Evolutionary conservation across 2,329 filamentous ascomycete genomes (phyloP).

Genomic region (Metarhizium anisopliae): DNA sequence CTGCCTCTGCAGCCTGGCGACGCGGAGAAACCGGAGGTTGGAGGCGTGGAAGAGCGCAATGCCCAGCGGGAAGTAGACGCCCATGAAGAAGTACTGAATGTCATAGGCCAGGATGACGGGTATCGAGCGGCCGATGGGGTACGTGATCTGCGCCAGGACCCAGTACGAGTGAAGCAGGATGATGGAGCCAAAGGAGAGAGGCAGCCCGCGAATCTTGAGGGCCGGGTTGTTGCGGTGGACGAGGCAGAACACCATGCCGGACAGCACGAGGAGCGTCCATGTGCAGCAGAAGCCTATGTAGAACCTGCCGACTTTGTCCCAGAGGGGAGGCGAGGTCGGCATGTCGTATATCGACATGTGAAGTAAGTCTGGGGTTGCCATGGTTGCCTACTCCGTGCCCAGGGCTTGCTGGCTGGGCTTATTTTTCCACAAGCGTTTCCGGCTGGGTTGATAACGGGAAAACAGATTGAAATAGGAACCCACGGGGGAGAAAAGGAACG

Average conservation of each 20-base stretch:
- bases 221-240: slow-evolving; percentile 23
- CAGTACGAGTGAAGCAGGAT: slow-evolving; percentile 28
- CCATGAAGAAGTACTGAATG: slow-evolving; percentile 51
- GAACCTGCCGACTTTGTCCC: slow-evolving; percentile 20
- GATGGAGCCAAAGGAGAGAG: slow-evolving; percentile 26
- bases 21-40: slow-evolving; percentile 41
- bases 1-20: slow-evolving; percentile 39
- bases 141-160: slow-evolving; percentile 31
- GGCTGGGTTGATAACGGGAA: no score
- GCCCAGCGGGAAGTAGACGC: slow-evolving; percentile 46
- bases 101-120: slow-evolving; percentile 33
- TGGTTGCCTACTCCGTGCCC: not conserved
- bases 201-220: slow-evolving; percentile 30
- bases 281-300: slow-evolving; percentile 17
- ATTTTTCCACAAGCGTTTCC: no score
- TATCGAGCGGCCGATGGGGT: slow-evolving; percentile 31
- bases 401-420: not conserved
- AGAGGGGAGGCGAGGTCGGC: slow-evolving; percentile 14
- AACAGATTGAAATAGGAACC: no score
- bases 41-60: slow-evolving; percentile 50
- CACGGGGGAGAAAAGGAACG: no score
- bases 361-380: not conserved
- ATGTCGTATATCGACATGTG: slow-evolving; percentile 5
- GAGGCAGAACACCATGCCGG: slow-evolving; percentile 26
- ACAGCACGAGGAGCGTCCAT: slow-evolving; percentile 21